Evolutionary conservation across 2,329 filamentous ascomycete species (phyloP), one percentile per base, ranked within the genome.

Genomic region (Amauroascus verrucosus): DNA sequence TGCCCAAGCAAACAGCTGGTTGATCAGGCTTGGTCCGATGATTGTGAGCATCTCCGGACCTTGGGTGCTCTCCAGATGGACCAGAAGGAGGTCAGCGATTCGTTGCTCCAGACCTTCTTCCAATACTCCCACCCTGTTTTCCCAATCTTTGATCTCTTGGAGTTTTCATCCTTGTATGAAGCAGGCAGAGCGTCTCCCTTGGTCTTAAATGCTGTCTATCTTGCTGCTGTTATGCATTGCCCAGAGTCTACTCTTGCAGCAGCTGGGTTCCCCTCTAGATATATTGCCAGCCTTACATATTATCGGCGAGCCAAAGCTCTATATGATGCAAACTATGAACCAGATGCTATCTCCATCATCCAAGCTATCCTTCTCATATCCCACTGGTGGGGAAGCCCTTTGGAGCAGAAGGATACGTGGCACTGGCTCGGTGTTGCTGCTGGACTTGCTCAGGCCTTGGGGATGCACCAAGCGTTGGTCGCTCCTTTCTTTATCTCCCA

Each of bases 341-440:
- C 53, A 0, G 59, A 64, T 54, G 53, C 57, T 2, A 56, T 64
- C 8, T 50, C 54, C 6, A 54, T 57, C 1, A 56, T 63, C 11
- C 59, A 62, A 32, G 58, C 60, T 1, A 56, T 56, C 1, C 56
- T 61, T 24, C 61, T 64, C 13, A 54, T 63, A 24, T 57, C 59
- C 14, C 56, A 62, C 47, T 61, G 60, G 61, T 64, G 63, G 63
- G 57, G 55, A 43, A 57, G 57, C 7, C 54, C 62, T 11, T 52
- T 59, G 11, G 63, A 64, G 18, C 59, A 59, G n/a, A 63, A 64
- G 48, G 63, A 64, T 46, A 53, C 60, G 28, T 63, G 58, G 57
- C 59, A 62, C 51, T 64, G 63, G 63, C 43, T 62, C 22, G 61
- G 60, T 7, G 55, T 59, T 13, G 59, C 63, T 8, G 56, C 55